These are phyloP conservation scores for Picea engelmannii DNA, from an alignment of 83 land plant species.

Conservation along the genomic window DNA sequence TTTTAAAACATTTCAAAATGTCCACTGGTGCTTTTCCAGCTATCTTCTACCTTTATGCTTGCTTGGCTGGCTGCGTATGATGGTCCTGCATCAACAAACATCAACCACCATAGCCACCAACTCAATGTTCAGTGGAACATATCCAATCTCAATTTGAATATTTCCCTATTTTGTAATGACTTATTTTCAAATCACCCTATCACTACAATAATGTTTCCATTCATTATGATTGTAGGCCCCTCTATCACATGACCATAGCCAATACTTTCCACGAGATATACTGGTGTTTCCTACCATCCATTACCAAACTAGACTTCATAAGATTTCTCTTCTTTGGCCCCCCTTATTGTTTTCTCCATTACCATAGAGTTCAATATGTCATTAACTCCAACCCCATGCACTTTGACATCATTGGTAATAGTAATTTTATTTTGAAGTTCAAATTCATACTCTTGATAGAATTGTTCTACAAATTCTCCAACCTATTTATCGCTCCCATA, in stretches of 20 bases:
- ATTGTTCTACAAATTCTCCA: no score
- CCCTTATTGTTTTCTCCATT: slow-evolving; percentile 37
- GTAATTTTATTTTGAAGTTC: slow-evolving; percentile 75
- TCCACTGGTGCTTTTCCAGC: no score
- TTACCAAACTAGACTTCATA: slow-evolving; percentile 81
- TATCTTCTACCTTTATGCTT: no score
- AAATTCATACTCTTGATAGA: slow-evolving; percentile 48
- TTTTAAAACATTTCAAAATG: no score
- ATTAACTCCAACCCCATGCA: slow-evolving; percentile 84
- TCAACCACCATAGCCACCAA: slow-evolving; percentile 17
- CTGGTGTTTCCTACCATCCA: slow-evolving; percentile 87
- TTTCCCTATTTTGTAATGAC: slow-evolving; percentile 89
- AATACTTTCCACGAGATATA: slow-evolving; percentile 79
- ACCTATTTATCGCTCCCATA: slow-evolving; percentile 60
- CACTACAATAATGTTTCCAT: slow-evolving; percentile 93
- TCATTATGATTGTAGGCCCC: slow-evolving; percentile 95
- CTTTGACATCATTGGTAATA: slow-evolving; percentile 88
- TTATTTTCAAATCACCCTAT: slow-evolving; percentile 87
- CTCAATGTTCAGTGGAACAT: slow-evolving; percentile 30
- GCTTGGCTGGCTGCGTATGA: no score
- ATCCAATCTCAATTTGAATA: not conserved
- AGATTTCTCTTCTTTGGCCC: slow-evolving; percentile 60
- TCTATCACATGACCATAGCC: slow-evolving; percentile 71
- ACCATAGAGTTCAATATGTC: slow-evolving; percentile 74
- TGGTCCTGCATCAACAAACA: no score